Conservation (phyloP, 2,329 filamentous ascomycete species). For the Alternaria conjuncta region DNA sequence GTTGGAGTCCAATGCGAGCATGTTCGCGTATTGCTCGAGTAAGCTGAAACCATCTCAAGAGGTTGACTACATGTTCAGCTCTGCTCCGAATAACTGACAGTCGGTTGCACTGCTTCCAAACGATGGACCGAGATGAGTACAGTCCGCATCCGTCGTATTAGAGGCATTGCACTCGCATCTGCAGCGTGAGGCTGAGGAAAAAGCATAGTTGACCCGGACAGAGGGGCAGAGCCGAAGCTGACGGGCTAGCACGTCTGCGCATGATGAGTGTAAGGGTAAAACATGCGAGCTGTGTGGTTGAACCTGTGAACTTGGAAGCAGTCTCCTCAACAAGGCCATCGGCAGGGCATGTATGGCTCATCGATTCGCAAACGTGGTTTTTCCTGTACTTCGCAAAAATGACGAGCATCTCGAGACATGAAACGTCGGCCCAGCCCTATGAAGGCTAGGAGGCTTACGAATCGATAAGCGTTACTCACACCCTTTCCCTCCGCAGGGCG, state of each 20-base stretch:
- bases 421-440: slow-evolving; percentile 33
- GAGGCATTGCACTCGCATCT: background rate
- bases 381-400: slow-evolving; percentile 5
- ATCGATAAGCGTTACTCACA: slow-evolving; percentile 35
- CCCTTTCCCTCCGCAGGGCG: slow-evolving; percentile 6
- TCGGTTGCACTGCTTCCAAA: slow-evolving; percentile 1
- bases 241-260: background rate
- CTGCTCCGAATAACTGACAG: background rate
- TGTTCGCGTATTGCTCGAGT: background rate
- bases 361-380: background rate
- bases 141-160: background rate
- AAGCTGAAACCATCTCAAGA: background rate
- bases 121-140: background rate
- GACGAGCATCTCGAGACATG: slow-evolving; percentile 18
- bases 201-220: background rate
- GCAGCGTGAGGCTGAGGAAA: slow-evolving; percentile 2
- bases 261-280: background rate
- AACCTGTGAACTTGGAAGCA: background rate
- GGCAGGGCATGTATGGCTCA: background rate
- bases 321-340: slow-evolving; percentile 2
- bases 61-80: slow-evolving; percentile 2
- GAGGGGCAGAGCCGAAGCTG: background rate
- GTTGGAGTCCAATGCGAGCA: background rate
- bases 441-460: slow-evolving; percentile 39
- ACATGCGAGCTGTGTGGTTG: background rate